Evolutionary conservation across 1,284 basidiomycete species (phyloP).

Genomic region (Ustilago sp.): DNA sequence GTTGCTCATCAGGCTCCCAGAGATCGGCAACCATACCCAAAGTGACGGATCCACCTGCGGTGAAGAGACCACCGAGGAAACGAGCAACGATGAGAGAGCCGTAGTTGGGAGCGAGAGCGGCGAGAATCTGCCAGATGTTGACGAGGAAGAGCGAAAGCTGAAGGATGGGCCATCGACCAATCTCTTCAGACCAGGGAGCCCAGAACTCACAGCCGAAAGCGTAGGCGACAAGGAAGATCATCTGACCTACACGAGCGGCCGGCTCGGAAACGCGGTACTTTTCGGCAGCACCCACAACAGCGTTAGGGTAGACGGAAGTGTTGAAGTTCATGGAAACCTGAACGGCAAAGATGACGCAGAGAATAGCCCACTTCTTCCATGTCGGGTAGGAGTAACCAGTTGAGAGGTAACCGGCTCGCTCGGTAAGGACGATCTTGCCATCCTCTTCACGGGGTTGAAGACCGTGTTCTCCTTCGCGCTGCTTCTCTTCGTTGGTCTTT

Average conservation of each 20-base stretch:
- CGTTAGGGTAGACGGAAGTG: slow-evolving; percentile 69
- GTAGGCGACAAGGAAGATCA: slow-evolving; percentile 71
- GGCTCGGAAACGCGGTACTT: slow-evolving; percentile 70
- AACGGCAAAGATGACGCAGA: slow-evolving; percentile 70
- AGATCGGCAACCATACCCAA: slow-evolving; percentile 71
- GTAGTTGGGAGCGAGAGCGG: slow-evolving; percentile 67
- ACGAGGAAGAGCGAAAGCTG: slow-evolving; percentile 67
- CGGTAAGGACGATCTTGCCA: slow-evolving; percentile 68
- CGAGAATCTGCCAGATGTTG: slow-evolving; percentile 69
- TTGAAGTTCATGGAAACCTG: slow-evolving; percentile 71
- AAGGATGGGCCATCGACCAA: slow-evolving; percentile 67
- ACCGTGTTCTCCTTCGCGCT: slow-evolving; percentile 46
- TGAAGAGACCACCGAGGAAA: slow-evolving; percentile 68
- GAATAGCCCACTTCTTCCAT: slow-evolving; percentile 70
- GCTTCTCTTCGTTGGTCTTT: slow-evolving; percentile 51
- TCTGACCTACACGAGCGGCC: slow-evolving; percentile 70
- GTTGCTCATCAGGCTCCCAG: slow-evolving; percentile 68
- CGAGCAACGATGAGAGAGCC: slow-evolving; percentile 66
- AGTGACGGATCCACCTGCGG: slow-evolving; percentile 71
- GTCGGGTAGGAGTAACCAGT: slow-evolving; percentile 64
- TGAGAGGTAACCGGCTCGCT: slow-evolving; percentile 64
- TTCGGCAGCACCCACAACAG: slow-evolving; percentile 54
- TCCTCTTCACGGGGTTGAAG: slow-evolving; percentile 53
- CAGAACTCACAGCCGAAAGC: slow-evolving; percentile 70
- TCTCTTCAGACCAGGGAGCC: slow-evolving; percentile 69